A percentile compares a stretch with the other conserved stretches of the same genome.
phyloP scores from a whole-genome alignment of 768 basidiomycete species.

The Amanita polypyramis region DNA sequence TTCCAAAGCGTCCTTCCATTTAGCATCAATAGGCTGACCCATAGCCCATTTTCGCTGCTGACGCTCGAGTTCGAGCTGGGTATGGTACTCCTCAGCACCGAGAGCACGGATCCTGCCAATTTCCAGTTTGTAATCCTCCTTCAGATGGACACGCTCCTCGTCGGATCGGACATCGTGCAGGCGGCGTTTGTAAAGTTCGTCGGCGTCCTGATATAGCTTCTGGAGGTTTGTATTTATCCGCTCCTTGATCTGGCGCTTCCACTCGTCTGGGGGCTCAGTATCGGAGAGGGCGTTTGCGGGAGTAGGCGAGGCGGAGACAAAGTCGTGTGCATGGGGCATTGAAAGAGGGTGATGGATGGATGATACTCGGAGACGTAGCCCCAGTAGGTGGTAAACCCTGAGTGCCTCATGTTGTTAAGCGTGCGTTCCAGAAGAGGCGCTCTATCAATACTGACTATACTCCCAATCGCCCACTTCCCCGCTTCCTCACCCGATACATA shows the following conservation, averaged over 20 bases:
- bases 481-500: no score
- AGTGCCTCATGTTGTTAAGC: slow-evolving; percentile 7
- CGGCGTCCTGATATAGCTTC: slow-evolving; percentile 7
- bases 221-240: slow-evolving; percentile 5
- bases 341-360: neutral
- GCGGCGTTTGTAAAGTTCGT: neutral
- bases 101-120: slow-evolving; percentile 2
- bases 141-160: slow-evolving; percentile 2
- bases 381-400: neutral
- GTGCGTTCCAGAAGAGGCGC: slow-evolving; percentile 5
- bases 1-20: slow-evolving; percentile 6
- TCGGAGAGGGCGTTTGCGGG: slow-evolving; percentile 1
- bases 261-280: slow-evolving; percentile 3
- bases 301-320: neutral
- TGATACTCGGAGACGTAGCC: neutral
- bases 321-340: neutral
- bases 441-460: no score
- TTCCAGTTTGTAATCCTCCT: slow-evolving; percentile 2
- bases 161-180: slow-evolving; percentile 6
- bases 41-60: slow-evolving; percentile 7
- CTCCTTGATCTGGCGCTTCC: slow-evolving; percentile 8
- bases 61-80: slow-evolving; percentile 5
- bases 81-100: slow-evolving; percentile 5
- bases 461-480: no score
- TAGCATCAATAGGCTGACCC: slow-evolving; percentile 3